These are phyloP conservation scores for Phragmites australis DNA, from an alignment of 176 grass and related monocot genomes.

Conservation along the genomic window DNA sequence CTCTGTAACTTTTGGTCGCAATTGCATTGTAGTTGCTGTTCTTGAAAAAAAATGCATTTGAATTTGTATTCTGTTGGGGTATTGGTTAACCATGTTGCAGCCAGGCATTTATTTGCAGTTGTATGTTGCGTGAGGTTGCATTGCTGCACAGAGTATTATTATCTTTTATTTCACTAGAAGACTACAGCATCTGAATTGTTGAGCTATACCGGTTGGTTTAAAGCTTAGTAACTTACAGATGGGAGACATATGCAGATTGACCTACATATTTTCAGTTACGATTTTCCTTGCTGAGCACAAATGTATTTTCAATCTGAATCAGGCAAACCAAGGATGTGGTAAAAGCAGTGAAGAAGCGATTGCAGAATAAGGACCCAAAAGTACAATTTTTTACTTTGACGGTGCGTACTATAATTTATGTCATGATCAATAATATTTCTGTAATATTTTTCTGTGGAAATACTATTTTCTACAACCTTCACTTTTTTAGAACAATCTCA, in stretches of 20 bases:
- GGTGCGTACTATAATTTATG: slow-evolving; percentile 40
- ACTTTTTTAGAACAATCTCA: background rate
- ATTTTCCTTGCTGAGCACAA: slow-evolving; percentile 24
- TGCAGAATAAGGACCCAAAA: slow-evolving; percentile 84
- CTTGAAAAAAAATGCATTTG: background rate
- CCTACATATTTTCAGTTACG: background rate
- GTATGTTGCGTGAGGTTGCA: background rate
- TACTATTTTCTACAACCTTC: background rate
- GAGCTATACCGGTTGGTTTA: background rate
- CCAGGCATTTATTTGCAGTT: background rate
- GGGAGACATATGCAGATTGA: background rate
- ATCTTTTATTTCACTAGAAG: background rate
- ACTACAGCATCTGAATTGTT: background rate
- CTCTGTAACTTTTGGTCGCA: background rate
- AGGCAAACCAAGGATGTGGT: slow-evolving; percentile 93
- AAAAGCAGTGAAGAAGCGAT: slow-evolving; percentile 81
- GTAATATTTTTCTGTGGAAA: slow-evolving; percentile 15
- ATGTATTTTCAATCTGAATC: slow-evolving; percentile 39
- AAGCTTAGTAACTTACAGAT: background rate
- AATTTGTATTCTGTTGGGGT: background rate
- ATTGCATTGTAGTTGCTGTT: background rate
- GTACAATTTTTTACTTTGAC: slow-evolving; percentile 85
- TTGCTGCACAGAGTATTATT: background rate
- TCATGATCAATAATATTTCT: slow-evolving; percentile 8
- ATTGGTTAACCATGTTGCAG: background rate